Base-by-base conservation (phyloP, 345 rosid species). In the Brassica incana region DNA sequence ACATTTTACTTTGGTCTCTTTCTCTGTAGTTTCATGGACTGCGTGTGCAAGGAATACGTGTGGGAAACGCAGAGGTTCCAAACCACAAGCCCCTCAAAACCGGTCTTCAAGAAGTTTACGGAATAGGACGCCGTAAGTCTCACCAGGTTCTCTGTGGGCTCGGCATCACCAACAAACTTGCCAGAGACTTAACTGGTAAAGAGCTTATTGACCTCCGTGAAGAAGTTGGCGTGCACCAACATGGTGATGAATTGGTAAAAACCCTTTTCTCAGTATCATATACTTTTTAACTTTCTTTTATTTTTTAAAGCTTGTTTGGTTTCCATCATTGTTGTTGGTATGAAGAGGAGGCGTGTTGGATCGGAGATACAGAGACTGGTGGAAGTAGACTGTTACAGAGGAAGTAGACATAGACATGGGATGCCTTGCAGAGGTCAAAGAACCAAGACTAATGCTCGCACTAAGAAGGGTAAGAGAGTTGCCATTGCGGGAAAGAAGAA, bases 21-120 rank as follows among this genome's bases (percentile, higher is more conserved):
- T 60, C 68, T 64, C 18, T 77, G 72, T 62, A 91, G 96, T 71
- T 84, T 38, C 79, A 71, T 69, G 87, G 91, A 35, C 76, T 87
- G 60, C 80, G 85, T 1, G 84, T 86, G 5, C 86, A 80, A 65
- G 83, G 93, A 59, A 88, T 85, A 67, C 91, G 93, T 72, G 89
- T 90, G 62, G 93, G 93, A 30, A 87, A 86, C 32, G 88, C 88
- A 23, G 91, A 90, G 85, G 88, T 90, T 54, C 91, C 94, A 27
- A 87, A 86, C 69, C 40, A 68, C 43, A 88, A 90, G 88, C 85
- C 86, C 10, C 82, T 90, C 1, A 86, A 82, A 54, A 83, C 77
- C 20, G 88, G 93, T 35, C 90, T 92, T 40, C 97, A 88, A 74
- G 80, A 88, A 75, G 81, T 92, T 62, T 88, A 92, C 79, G 97